Base-by-base conservation (phyloP, 192 early-diverging fungal genomes). In the Coemansia sp. region DNA sequence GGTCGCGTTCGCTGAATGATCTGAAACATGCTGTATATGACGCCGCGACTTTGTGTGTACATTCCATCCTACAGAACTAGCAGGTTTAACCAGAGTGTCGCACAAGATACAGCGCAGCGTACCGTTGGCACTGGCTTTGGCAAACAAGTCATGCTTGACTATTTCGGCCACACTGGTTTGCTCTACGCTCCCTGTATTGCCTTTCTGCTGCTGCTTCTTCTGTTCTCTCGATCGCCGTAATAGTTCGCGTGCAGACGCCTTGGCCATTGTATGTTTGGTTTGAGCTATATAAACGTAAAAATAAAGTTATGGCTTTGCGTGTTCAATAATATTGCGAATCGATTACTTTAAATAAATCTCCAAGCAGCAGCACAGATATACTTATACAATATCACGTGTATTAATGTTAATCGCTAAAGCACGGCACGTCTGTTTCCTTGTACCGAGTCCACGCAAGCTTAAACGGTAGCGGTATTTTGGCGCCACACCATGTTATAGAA, bases 151-250 rank as follows among this genome's bases (percentile, higher is more conserved):
- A 0, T 45, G 41, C 16, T 14, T 45, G 16, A 9, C 23, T 53
- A 24, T 53, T 22, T 26, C 51, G 1, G 23, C 22, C 20, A 53
- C 9, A 22, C 24, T 2, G 22, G 5, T 26, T 22, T 53, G 20
- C 12, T 53, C 20, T 19, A 12, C 12, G 2, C 24, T 19, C 11
- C 24, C 12, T 8, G 20, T 3, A 1, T 12, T 2, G n/a, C 19
- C 19, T 14, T 50, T 50, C 38, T 56, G 64, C 24, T 57, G 61
- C 27, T 43, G 64, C 61, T 68, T 77, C 57, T 71, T 77, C 19
- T 77, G 75, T 47, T 77, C 75, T 14, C 69, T 65, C 2, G 75
- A 37, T 51, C 41, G 62, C 23, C 75, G 75, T 37, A 77, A 53
- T 27, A 77, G 51, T 10, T 77, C 75, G 0, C 75, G 69, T 26